These are phyloP conservation scores for Pleurotus pulmonarius DNA, from an alignment of 768 basidiomycete species.

Conservation along the genomic window DNA sequence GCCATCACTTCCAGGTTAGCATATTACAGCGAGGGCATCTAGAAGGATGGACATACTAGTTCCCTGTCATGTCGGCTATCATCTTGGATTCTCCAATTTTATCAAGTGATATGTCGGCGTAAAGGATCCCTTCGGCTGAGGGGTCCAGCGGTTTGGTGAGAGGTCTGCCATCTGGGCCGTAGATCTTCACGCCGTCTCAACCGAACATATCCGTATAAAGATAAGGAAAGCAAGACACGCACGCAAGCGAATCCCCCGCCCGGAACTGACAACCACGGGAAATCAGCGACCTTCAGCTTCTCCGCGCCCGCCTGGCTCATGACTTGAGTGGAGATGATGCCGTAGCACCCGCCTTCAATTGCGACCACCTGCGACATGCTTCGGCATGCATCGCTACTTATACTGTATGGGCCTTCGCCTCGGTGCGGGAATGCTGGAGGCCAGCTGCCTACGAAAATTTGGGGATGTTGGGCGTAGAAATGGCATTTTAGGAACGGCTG, in stretches of 20 bases:
- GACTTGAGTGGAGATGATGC: conserved; percentile 23
- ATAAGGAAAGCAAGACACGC: background rate
- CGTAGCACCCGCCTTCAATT: conserved; percentile 26
- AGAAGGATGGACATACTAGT: conserved; percentile 15
- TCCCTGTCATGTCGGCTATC: conserved; percentile 22
- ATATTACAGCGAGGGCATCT: background rate
- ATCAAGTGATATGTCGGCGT: conserved; percentile 23
- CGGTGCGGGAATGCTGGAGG: conserved; percentile 23
- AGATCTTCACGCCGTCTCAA: conserved; percentile 16
- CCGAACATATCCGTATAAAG: too few species aligned
- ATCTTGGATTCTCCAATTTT: conserved; percentile 25
- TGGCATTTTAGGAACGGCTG: conserved; percentile 26
- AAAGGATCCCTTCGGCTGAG: conserved; percentile 20
- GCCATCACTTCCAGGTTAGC: background rate
- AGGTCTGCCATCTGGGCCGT: conserved; percentile 24
- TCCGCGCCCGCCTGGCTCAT: conserved; percentile 22
- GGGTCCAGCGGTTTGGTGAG: conserved; percentile 18
- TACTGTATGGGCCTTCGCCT: conserved; percentile 23
- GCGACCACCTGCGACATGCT: conserved; percentile 24
- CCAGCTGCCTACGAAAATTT: conserved; percentile 27
- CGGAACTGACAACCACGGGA: conserved; percentile 24
- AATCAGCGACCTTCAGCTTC: conserved; percentile 22
- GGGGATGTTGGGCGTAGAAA: conserved; percentile 25
- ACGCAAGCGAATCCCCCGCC: conserved; percentile 22
- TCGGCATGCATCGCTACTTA: conserved; percentile 22